Percentiles rank a stretch among this genome's conserved stretches.
Evolutionary conservation across 2,329 filamentous ascomycete genomes (phyloP).

Genomic region (Thermomyces lanuginosus): DNA sequence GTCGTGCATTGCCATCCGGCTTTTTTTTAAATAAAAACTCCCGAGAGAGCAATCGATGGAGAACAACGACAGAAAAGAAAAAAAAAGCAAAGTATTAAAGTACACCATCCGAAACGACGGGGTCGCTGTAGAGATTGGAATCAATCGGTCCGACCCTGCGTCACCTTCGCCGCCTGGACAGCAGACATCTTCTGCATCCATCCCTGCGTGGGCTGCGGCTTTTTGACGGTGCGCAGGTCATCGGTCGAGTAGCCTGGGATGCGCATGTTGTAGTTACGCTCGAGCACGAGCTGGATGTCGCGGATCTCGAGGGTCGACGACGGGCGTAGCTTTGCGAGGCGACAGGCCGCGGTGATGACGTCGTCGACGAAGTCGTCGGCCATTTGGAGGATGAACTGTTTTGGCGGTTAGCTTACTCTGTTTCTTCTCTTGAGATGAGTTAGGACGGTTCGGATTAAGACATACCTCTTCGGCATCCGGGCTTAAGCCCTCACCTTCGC

Average conservation of each 20-base stretch:
- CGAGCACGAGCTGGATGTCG: conserved; percentile 67
- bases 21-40: too few species aligned
- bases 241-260: conserved; percentile 91
- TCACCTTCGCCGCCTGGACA: conserved; percentile 76
- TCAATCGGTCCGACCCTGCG: conserved; percentile 27
- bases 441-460: conserved; percentile 3
- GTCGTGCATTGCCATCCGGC: too few species aligned
- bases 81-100: not conserved
- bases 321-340: conserved; percentile 80
- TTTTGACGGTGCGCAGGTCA: conserved; percentile 83
- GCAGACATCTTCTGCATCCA: conserved; percentile 98
- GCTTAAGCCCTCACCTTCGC: conserved; percentile 60
- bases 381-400: conserved; percentile 66
- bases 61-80: not conserved
- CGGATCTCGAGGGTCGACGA: conserved; percentile 81
- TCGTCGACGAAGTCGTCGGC: conserved; percentile 92
- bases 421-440: not conserved
- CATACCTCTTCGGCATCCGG: conserved; percentile 91
- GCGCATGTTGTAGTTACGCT: conserved; percentile 75
- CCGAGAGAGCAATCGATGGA: too few species aligned
- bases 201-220: conserved; percentile 69
- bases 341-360: conserved; percentile 72
- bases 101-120: not conserved
- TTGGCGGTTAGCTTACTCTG: conserved; percentile 4
- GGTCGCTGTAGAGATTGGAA: too few species aligned